Evolutionary conservation across 2,329 filamentous ascomycete species (phyloP).

Genomic region (Verticillium alfalfae): DNA sequence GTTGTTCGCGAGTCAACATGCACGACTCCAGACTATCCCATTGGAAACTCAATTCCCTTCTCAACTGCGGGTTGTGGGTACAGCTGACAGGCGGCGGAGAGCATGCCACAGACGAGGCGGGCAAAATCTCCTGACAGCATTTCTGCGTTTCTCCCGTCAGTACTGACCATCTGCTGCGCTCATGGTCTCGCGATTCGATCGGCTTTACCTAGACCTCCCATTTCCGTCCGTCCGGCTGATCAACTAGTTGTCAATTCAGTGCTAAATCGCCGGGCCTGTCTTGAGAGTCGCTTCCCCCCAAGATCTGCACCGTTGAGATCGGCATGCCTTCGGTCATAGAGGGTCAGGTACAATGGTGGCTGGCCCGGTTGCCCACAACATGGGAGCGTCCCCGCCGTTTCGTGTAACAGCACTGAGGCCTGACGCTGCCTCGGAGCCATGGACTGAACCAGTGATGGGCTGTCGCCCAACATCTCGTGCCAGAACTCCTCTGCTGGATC

Average conservation of each 20-base stretch:
- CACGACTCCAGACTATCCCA: slow-evolving; percentile 6
- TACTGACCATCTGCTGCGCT: too few relatives aligned
- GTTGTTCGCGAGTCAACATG: background rate
- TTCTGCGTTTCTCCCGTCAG: too few relatives aligned
- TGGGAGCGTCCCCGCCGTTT: too few relatives aligned
- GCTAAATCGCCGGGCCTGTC: background rate
- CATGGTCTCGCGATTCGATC: background rate
- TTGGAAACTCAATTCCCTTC: slow-evolving; percentile 12
- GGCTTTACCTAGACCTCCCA: background rate
- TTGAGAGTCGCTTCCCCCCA: background rate
- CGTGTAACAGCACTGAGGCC: too few relatives aligned
- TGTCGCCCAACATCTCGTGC: too few relatives aligned
- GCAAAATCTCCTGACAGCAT: background rate
- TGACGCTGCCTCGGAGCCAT: too few relatives aligned
- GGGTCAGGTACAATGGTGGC: background rate
- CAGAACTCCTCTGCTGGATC: too few relatives aligned
- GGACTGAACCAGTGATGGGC: too few relatives aligned
- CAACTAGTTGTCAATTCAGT: background rate
- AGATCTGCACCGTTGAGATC: background rate
- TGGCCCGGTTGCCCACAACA: background rate
- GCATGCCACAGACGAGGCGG: background rate
- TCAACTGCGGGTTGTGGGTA: slow-evolving; percentile 12
- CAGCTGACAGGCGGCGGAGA: background rate
- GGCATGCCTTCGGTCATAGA: background rate
- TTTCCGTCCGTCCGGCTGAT: background rate